These are phyloP conservation scores for Rhinocladiella similis DNA, from an alignment of 2,329 filamentous ascomycete species.

Conservation along the genomic window DNA sequence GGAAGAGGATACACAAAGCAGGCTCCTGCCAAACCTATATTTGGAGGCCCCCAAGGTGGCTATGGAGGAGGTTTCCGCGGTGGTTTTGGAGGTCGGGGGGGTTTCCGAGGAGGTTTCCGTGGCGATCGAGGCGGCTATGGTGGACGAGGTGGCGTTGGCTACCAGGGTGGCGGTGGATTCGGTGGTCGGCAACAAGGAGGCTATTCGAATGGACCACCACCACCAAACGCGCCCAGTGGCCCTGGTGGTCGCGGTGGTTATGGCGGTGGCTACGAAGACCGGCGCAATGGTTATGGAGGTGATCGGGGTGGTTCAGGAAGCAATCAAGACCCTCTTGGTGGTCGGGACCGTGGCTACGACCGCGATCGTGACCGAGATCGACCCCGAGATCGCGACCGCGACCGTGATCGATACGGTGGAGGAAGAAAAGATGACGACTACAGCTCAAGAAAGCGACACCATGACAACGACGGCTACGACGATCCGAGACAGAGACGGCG, in stretches of 20 bases:
- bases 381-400: slow-evolving; percentile 26
- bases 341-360: slow-evolving; percentile 59
- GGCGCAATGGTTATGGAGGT: slow-evolving; percentile 55
- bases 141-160: slow-evolving; percentile 55
- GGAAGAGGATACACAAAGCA: slow-evolving; percentile 91
- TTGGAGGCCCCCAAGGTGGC: slow-evolving; percentile 57
- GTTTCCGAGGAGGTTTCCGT: slow-evolving; percentile 55
- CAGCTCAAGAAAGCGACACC: slow-evolving; percentile 64
- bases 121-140: slow-evolving; percentile 36
- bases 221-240: slow-evolving; percentile 44
- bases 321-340: slow-evolving; percentile 81
- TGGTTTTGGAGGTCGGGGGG: slow-evolving; percentile 54
- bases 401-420: slow-evolving; percentile 42
- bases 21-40: slow-evolving; percentile 69
- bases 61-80: slow-evolving; percentile 57
- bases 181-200: slow-evolving; percentile 39
- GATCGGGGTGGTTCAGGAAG: slow-evolving; percentile 65
- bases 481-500: slow-evolving; percentile 65
- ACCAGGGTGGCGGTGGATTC: slow-evolving; percentile 58
- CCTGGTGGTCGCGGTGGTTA: slow-evolving; percentile 57
- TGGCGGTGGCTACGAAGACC: slow-evolving; percentile 45
- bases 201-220: slow-evolving; percentile 39
- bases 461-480: slow-evolving; percentile 78
- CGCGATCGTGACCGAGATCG: slow-evolving; percentile 33
- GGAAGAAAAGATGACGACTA: slow-evolving; percentile 47